Evolutionary conservation across 1,139 yeast species (phyloP), one percentile per base, ranked within the genome.

Genomic region (Nadsonia commutata): DNA sequence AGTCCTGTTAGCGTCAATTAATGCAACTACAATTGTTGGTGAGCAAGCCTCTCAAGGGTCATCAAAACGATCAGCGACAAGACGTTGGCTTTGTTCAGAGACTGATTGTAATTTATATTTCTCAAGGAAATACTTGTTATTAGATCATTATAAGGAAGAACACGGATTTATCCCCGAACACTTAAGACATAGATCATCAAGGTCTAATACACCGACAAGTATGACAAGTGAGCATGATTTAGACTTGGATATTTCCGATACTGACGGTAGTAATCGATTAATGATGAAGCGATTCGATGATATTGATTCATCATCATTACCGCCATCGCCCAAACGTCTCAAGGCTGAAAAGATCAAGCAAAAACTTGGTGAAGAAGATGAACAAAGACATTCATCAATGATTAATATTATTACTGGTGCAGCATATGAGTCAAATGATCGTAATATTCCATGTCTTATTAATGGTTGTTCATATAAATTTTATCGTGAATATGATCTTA

Each of bases 11-110:
- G 33, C 33, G 8, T 27, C 33, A 13, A 27, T 27, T 27, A 27
- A 27, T 27, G 33, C 33, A 3, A 27, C 33, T 3, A 27, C 33
- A 7, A 27, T 68, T 40, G 75, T 81, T 44, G 70, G 67, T 48
- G 70, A 66, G 17, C 61, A 63, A 11, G 71, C 67, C 11, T 70
- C 66, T 19, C 61, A 70, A 16, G 76, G 72, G 49, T 58, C 76
- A 9, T 38, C 11, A 20, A 42, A 31, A 45, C 54, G 18, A 53
- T 49, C 37, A 56, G 53, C 44, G 49, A 47, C 31, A 48, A 48
- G 9, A 37, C 19, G 21, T 39, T 44, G 31, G 43, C 13, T 54
- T 58, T 38, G 46, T 21, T 33, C 40, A 38, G 23, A 43, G 46
- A 31, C 52, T 51, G 40, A 57, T 39, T 33, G 22, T 17, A 39